These are phyloP conservation scores for Diaporthe caulivora DNA, from an alignment of 2,329 filamentous ascomycete genomes.

Conservation along the genomic window DNA sequence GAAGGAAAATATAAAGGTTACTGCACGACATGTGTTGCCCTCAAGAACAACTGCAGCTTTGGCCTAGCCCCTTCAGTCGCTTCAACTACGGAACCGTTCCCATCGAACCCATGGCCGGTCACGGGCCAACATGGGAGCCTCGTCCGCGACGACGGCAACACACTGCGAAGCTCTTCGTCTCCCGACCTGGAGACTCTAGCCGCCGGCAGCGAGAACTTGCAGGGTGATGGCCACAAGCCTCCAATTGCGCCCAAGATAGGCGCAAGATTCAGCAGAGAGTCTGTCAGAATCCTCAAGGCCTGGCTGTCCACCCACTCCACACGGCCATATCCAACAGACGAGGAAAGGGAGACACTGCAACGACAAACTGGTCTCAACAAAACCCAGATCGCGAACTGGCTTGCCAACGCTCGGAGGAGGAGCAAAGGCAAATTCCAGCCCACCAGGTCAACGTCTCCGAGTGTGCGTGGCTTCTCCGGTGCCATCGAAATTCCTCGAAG, in stretches of 20 bases:
- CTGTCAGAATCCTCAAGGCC: constrained; percentile 83
- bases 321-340: constrained; percentile 89
- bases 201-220: constrained; percentile 41
- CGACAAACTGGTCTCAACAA: constrained; percentile 83
- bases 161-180: constrained; percentile 40
- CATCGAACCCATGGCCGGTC: constrained; percentile 59
- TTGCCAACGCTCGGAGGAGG: constrained; percentile 87
- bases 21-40: constrained; percentile 72
- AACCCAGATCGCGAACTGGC: constrained; percentile 90
- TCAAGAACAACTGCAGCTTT: constrained; percentile 71
- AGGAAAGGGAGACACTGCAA: constrained; percentile 85
- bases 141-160: constrained; percentile 51
- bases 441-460: constrained; percentile 77
- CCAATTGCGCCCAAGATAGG: constrained; percentile 70
- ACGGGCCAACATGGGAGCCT: constrained; percentile 58
- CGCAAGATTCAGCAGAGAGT: constrained; percentile 83
- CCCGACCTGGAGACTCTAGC: constrained; percentile 45
- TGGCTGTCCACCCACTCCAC: constrained; percentile 86
- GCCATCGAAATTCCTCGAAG: constrained; percentile 81
- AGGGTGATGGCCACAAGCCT: constrained; percentile 41
- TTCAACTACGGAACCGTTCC: constrained; percentile 54
- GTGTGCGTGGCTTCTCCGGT: constrained; percentile 69
- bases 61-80: constrained; percentile 52
- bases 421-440: constrained; percentile 75
- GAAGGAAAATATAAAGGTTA: constrained; percentile 72